Conservation (phyloP, 2,329 filamentous ascomycete species). For the Ophiocordyceps robertsii region DNA sequence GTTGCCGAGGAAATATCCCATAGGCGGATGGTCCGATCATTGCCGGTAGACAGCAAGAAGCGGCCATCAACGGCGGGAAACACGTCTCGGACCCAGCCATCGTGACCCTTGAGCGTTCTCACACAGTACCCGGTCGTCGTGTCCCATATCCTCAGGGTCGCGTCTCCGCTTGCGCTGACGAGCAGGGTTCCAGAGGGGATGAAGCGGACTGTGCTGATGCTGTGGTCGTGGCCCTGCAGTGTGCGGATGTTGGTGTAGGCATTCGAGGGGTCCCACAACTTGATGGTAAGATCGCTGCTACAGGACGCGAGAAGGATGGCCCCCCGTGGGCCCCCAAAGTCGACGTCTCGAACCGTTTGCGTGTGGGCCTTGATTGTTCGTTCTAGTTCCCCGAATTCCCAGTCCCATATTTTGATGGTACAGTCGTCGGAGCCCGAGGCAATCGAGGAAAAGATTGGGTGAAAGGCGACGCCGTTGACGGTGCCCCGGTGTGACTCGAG, state of each 20-base stretch:
- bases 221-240: conserved; percentile 83
- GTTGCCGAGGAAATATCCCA: conserved; percentile 63
- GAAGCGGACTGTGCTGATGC: conserved; percentile 73
- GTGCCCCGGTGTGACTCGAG: conserved; percentile 70
- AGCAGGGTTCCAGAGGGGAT: conserved; percentile 75
- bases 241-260: conserved; percentile 90
- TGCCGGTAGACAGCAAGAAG: conserved; percentile 66
- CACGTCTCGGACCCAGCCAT: conserved; percentile 78
- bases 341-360: conserved; percentile 73
- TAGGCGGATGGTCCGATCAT: conserved; percentile 66
- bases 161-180: conserved; percentile 73
- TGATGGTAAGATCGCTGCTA: conserved; percentile 79
- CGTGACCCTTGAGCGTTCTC: conserved; percentile 70
- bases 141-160: conserved; percentile 77
- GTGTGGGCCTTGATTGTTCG: conserved; percentile 86
- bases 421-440: conserved; percentile 85
- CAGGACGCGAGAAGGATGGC: conserved; percentile 50
- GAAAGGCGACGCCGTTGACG: conserved; percentile 81
- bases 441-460: conserved; percentile 80
- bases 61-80: conserved; percentile 67
- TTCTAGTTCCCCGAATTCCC: conserved; percentile 83
- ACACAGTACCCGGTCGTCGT: conserved; percentile 86
- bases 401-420: conserved; percentile 96
- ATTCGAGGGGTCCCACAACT: conserved; percentile 83
- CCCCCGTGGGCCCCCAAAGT: conserved; percentile 75